These are phyloP conservation scores for Rubia occidens DNA, from an alignment of 305 asterid genomes.

Conservation along the genomic window DNA sequence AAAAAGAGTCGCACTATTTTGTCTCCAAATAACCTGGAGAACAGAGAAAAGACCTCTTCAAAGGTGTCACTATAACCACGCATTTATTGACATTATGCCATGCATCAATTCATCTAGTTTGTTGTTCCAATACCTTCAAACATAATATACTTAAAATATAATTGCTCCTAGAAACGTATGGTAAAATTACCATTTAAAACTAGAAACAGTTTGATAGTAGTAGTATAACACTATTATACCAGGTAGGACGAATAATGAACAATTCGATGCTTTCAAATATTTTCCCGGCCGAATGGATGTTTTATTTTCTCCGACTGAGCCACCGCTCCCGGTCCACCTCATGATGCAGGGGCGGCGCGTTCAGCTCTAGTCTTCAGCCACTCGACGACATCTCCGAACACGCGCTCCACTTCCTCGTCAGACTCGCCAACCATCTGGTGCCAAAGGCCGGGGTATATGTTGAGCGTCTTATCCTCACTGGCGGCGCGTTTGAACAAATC, in stretches of 20 bases:
- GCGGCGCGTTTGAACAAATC: slow-evolving; percentile 58
- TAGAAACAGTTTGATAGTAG: no score
- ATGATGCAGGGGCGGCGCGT: slow-evolving; percentile 13
- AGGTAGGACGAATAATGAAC: no score
- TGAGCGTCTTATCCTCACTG: slow-evolving; percentile 62
- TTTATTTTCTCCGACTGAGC: slow-evolving; percentile 8
- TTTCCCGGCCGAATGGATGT: background rate
- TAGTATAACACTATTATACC: no score
- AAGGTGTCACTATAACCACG: background rate
- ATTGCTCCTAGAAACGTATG: no score
- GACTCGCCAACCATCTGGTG: slow-evolving; percentile 88
- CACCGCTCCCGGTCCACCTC: slow-evolving; percentile 6
- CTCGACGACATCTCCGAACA: slow-evolving; percentile 64
- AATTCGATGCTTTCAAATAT: background rate
- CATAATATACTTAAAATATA: no score
- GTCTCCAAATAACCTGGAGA: slow-evolving; percentile 15
- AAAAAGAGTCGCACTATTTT: slow-evolving; percentile 2
- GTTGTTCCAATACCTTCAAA: no score
- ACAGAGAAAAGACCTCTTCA: slow-evolving; percentile 15
- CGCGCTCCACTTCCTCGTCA: slow-evolving; percentile 64
- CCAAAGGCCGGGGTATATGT: slow-evolving; percentile 70
- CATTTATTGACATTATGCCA: background rate
- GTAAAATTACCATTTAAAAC: no score
- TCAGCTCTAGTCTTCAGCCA: slow-evolving; percentile 66
- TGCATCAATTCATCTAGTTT: no score